phyloP scores from a whole-genome alignment of 306 rosid genomes.

The Lablab purpureus region DNA sequence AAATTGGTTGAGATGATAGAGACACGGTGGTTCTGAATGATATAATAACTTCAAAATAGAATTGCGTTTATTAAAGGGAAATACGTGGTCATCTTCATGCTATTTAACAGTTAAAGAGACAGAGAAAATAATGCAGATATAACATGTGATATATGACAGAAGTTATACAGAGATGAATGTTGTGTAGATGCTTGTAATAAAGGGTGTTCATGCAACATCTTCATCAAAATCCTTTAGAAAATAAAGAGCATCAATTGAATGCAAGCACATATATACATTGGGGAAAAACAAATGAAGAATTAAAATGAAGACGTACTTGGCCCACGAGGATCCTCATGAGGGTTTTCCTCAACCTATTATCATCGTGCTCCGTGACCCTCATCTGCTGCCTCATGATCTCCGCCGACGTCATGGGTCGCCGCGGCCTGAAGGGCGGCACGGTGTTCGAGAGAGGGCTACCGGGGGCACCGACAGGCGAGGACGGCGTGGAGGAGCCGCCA shows the following conservation, averaged over 20 bases:
- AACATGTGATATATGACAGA: too few relatives aligned
- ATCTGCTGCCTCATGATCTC: conserved; percentile 99
- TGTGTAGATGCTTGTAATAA: background rate
- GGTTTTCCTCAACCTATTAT: conserved; percentile 76
- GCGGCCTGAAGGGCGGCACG: conserved; percentile 57
- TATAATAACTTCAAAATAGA: background rate
- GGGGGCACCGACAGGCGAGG: conserved; percentile 52
- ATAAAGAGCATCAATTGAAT: background rate
- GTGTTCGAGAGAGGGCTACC: conserved; percentile 46
- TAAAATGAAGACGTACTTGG: conserved; percentile 60
- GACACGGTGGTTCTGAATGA: background rate
- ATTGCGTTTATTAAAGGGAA: background rate
- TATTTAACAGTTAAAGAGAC: too few relatives aligned
- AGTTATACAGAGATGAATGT: background rate
- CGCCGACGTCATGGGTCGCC: conserved; percentile 94
- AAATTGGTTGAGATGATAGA: background rate
- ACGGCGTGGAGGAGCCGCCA: conserved; percentile 57
- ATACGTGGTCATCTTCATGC: too few relatives aligned
- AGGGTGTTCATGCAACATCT: background rate
- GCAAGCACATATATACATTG: background rate
- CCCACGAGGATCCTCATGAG: conserved; percentile 95
- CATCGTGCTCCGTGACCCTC: conserved; percentile 90
- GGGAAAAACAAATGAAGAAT: background rate
- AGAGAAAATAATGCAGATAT: too few relatives aligned
- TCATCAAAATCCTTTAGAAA: background rate